Evolutionary conservation across 176 grass and related monocot species (phyloP), one percentile per base, ranked within the genome.

Genomic region (Carex scoparia): DNA sequence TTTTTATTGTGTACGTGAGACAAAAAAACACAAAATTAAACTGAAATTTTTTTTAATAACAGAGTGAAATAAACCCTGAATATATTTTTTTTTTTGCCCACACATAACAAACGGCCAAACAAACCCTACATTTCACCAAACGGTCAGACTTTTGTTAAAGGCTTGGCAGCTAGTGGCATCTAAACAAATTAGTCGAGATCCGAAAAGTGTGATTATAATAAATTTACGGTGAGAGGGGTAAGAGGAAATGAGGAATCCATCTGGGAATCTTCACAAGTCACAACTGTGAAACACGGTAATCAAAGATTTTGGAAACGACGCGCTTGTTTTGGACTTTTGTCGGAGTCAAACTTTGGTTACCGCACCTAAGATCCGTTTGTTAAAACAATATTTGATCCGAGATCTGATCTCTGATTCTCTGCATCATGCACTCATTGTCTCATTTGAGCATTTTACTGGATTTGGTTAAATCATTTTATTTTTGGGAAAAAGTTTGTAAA

Each of bases 331-430:
- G 80, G 80, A 82, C 61, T 48, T 1, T 82, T 82, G 80, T 82
- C 59, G 80, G 61, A 82, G 38, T 82, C 80, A 82, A 82, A 82
- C 61, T 53, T 82, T 66, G 80, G 60, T 82, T 82, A 82, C 80
- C 66, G 80, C 19, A 5, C 69, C 69, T 11, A 3, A 73, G 46
- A 54, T 75, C 71, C 15, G 14, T 19, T 72, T 72, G 18, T 72
- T n/a, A 54, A 54, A 14, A 54, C 3, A 75, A 75, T 72, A 42
- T 42, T 72, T 72, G 13, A 72, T 72, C 40, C 40, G 16, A 48
- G 19, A 75, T 75, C 40, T 28, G 19, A 23, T 23, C 23, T 23
- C n/a, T n/a, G n/a, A n/a, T n/a, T n/a, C n/a, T n/a, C 23, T 23
- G 23, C 23, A 23, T 23, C 42, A 44, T 5, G 37, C 37, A 38